Conservation (phyloP, 768 basidiomycete species). For the Boletellus emodensis region DNA sequence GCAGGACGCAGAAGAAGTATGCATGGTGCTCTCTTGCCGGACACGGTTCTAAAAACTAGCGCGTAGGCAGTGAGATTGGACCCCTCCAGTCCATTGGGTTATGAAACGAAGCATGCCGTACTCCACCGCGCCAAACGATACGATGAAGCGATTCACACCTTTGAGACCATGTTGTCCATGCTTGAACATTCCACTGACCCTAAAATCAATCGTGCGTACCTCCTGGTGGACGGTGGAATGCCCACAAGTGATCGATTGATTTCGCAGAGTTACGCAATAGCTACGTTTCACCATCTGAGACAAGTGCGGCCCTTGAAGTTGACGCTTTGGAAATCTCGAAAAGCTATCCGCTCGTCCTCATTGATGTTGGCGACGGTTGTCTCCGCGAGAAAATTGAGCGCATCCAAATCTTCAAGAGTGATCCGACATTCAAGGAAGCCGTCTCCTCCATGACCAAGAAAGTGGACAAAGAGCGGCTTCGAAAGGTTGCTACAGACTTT, state of each 20-base stretch:
- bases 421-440: background rate
- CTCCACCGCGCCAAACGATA: background rate
- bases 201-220: background rate
- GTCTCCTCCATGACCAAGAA: conserved; percentile 7
- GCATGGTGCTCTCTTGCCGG: background rate
- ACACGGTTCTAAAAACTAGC: background rate
- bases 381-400: background rate
- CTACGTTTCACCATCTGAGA: background rate
- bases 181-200: conserved; percentile 1
- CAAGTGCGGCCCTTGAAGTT: background rate
- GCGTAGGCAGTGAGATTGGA: background rate
- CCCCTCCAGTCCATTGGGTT: background rate
- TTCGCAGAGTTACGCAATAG: background rate
- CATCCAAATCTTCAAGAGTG: background rate
- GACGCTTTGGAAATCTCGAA: background rate
- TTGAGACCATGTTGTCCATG: conserved; percentile 1
- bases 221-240: background rate
- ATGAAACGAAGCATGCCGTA: background rate
- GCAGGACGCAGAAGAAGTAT: conserved; percentile 7
- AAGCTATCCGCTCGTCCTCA: background rate
- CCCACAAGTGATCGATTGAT: background rate
- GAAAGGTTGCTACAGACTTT: background rate
- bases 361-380: background rate
- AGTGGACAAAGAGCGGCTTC: conserved; percentile 3
- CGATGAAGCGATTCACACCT: conserved; percentile 3